A percentile compares a stretch with the other conserved stretches of the same genome.
Conservation (phyloP, 257 asterid genomes). For the Leonotis leonurus region DNA sequence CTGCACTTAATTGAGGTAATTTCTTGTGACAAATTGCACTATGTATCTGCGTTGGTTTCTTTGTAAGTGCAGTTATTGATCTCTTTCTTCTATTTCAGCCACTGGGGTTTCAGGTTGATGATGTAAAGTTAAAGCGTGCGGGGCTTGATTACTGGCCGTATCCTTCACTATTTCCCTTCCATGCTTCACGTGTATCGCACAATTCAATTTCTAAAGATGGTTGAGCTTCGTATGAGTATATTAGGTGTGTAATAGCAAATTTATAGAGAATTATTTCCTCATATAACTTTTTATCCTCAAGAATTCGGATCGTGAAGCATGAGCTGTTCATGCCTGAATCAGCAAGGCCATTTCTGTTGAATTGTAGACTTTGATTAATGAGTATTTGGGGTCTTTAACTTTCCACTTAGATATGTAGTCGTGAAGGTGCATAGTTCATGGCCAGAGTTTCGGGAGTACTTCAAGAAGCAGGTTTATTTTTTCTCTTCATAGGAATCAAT, state of each 20-base stretch:
- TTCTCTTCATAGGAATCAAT: constrained; percentile 1
- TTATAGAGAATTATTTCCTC: background rate
- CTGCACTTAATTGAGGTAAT: constrained; percentile 81
- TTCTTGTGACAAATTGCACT: background rate
- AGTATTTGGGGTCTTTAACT: constrained; percentile 34
- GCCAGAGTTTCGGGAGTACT: constrained; percentile 80
- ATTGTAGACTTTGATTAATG: background rate
- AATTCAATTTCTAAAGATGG: background rate
- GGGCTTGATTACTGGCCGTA: constrained; percentile 99
- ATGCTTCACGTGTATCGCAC: background rate
- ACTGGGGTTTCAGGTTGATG: constrained; percentile 84
- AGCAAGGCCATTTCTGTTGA: background rate
- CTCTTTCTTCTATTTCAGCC: constrained; percentile 49
- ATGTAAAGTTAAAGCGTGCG: constrained; percentile 80
- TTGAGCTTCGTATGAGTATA: background rate
- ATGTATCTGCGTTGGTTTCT: constrained; percentile 5
- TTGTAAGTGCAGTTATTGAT: constrained; percentile 1
- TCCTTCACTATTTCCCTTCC: constrained; percentile 34
- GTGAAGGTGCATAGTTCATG: constrained; percentile 84
- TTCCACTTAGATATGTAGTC: constrained; percentile 60
- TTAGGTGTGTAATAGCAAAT: background rate
- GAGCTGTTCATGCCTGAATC: background rate
- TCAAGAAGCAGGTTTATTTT: constrained; percentile 60
- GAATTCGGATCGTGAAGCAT: background rate
- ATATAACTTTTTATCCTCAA: background rate